phyloP scores from a whole-genome alignment of 371 early-diverging fungal genomes.

The Dinochytrium kinnereticum region DNA sequence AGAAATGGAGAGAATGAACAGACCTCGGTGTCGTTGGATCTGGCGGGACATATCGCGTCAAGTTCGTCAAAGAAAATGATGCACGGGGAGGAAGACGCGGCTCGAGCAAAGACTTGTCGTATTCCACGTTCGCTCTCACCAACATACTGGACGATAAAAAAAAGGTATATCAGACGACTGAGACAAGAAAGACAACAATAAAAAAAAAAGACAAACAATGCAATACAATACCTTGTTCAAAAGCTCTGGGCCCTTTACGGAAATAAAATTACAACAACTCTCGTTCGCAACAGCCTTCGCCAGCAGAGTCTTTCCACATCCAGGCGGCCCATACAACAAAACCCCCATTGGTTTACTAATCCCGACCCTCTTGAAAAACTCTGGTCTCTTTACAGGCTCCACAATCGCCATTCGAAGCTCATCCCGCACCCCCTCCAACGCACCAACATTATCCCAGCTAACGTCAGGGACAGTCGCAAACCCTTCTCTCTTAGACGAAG shows the following conservation, averaged over 20 bases:
- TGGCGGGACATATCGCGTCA: slow-evolving; percentile 90
- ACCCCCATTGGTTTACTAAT: slow-evolving; percentile 96
- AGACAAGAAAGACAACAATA: not conserved
- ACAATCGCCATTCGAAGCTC: slow-evolving; percentile 96
- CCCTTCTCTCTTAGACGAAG: slow-evolving; percentile 97
- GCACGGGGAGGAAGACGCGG: slow-evolving; percentile 94
- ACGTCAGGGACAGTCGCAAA: slow-evolving; percentile 97
- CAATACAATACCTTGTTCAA: slow-evolving; percentile 81
- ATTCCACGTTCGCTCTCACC: slow-evolving; percentile 99
- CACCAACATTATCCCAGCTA: slow-evolving; percentile 96
- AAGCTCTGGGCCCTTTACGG: slow-evolving; percentile 99
- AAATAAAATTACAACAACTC: slow-evolving; percentile 97
- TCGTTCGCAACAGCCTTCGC: slow-evolving; percentile 99
- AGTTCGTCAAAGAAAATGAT: slow-evolving; percentile 99
- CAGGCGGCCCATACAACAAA: slow-evolving; percentile 99
- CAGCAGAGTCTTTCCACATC: slow-evolving; percentile 99
- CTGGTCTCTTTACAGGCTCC: slow-evolving; percentile 94
- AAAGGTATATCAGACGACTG: not conserved
- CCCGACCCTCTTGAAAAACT: slow-evolving; percentile 90
- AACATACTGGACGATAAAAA: slow-evolving; percentile 72
- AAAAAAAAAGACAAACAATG: slow-evolving; percentile 6
- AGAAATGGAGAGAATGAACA: too few relatives aligned
- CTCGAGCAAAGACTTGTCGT: slow-evolving; percentile 96
- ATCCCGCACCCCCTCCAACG: slow-evolving; percentile 82
- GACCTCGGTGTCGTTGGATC: slow-evolving; percentile 77